Evolutionary conservation across 768 basidiomycete species (phyloP), one percentile per base, ranked within the genome.

Genomic region (Phanerodontia chrysosporium): DNA sequence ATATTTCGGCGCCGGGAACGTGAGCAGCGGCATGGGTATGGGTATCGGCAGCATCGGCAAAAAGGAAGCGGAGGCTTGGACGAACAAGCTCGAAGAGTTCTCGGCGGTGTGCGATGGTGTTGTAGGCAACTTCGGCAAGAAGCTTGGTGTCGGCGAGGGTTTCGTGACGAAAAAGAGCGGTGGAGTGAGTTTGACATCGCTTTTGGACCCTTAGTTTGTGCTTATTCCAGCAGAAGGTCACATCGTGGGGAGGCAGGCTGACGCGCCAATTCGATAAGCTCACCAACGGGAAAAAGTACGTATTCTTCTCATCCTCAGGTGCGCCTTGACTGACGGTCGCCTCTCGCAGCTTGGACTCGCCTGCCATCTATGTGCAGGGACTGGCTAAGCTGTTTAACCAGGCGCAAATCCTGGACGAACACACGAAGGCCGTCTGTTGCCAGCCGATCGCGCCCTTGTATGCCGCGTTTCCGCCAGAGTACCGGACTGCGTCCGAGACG

Each of bases 261-360:
- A 84, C 85, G 55, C 83, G 89, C 65, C 83, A 84, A 67, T 80
- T 92, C 63, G 90, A 90, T 74, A 90, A 91, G 72, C 80, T 92
- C 65, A 92, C 92, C 45, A 92, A 88, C 64, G 91, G 89, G 62
- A 95, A 95, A 77, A 92, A 92, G 92, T 93, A 70, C 67, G 85
- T 73, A 39, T 42, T 30, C 45, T 55, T n/a, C 27, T 45, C 12
- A 25, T 2, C 42, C 27, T 39, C 28, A 45, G 27, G 51, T 24
- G 49, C 35, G 5, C 22, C 22, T 59, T 32, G 58, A 16, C 22
- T 51, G 35, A 58, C 58, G 6, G 16, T 13, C 18, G 35, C 14
- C 21, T 58, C 53, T 16, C 39, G 62, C 45, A 95, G 92, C 69
- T 81, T 95, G 51, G 93, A 96, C 71, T 95, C 94, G 18, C 93